These are phyloP conservation scores for Aquilaria agallochum DNA, from an alignment of 441 rosid genomes.

Conservation along the genomic window DNA sequence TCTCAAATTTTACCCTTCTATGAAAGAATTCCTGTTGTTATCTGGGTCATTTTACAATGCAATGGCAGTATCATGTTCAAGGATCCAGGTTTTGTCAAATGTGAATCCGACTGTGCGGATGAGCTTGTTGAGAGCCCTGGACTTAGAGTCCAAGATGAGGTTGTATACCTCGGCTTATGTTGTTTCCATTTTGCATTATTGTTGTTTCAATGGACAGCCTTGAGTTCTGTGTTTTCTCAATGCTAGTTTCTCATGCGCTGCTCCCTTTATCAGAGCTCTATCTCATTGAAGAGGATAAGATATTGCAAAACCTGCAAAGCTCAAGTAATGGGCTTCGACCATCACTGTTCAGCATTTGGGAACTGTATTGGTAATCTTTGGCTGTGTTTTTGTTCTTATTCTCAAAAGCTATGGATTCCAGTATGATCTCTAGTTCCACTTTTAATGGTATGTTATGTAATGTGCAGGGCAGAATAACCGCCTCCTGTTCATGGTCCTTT, in stretches of 20 bases:
- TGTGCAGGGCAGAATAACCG: slow-evolving; percentile 51
- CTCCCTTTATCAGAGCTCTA: slow-evolving; percentile 20
- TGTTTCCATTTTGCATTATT: not conserved
- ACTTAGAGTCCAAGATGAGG: slow-evolving; percentile 23
- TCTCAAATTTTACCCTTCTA: no score
- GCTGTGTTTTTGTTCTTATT: slow-evolving; percentile 2
- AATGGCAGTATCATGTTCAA: slow-evolving; percentile 37
- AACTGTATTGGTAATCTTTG: slow-evolving; percentile 53
- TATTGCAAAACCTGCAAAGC: slow-evolving; percentile 49
- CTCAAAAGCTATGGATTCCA: not conserved
- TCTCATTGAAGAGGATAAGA: slow-evolving; percentile 34
- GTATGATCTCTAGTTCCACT: not conserved
- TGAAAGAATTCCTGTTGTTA: not conserved
- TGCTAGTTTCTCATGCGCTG: not conserved
- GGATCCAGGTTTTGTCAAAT: slow-evolving; percentile 41
- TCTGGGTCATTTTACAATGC: not conserved
- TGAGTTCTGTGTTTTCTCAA: not conserved
- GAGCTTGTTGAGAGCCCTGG: slow-evolving; percentile 16
- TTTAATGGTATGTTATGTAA: slow-evolving; percentile 1
- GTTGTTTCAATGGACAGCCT: not conserved
- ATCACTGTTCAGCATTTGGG: slow-evolving; percentile 76
- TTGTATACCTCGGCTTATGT: slow-evolving; percentile 7
- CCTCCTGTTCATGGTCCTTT: slow-evolving; percentile 48
- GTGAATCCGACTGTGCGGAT: slow-evolving; percentile 18
- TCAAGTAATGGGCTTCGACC: slow-evolving; percentile 49